Percentiles rank a stretch among this genome's conserved stretches.
phyloP scores from a whole-genome alignment of 768 basidiomycete genomes.

The Coprinopsis strossmayeri region DNA sequence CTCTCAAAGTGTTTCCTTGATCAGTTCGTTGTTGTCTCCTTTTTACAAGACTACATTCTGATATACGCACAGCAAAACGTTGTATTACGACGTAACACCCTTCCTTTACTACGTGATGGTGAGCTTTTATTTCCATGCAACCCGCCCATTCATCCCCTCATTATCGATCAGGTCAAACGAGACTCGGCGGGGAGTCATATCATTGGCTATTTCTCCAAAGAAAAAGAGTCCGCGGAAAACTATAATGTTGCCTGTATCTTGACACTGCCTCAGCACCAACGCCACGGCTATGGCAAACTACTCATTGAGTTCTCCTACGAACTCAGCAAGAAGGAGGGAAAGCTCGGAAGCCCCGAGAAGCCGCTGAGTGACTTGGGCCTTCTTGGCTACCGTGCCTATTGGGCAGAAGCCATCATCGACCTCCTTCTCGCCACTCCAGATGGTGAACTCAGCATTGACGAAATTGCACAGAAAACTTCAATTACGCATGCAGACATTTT shows the following conservation, averaged over 20 bases:
- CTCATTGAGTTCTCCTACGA: constrained; percentile 99
- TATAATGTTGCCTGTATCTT: constrained; percentile 99
- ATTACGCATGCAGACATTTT: constrained; percentile 96
- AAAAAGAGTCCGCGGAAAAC: constrained; percentile 96
- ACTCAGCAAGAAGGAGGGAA: constrained; percentile 92
- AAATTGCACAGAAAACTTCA: constrained; percentile 91
- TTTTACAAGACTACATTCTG: constrained; percentile 13
- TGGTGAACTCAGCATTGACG: constrained; percentile 86
- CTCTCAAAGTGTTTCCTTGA: constrained; percentile 98
- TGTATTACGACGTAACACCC: constrained; percentile 99
- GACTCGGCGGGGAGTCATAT: constrained; percentile 90
- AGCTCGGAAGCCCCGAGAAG: constrained; percentile 96
- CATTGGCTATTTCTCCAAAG: constrained; percentile 98
- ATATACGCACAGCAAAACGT: constrained; percentile 67
- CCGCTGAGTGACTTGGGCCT: constrained; percentile 93
- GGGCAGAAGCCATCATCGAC: constrained; percentile 96
- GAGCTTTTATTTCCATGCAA: constrained; percentile 18
- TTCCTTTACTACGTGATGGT: constrained; percentile 99
- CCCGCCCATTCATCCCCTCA: neutral
- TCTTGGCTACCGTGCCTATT: constrained; percentile 90
- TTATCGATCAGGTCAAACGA: constrained; percentile 52
- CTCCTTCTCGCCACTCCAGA: constrained; percentile 70
- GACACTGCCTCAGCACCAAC: constrained; percentile 97
- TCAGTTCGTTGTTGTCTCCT: constrained; percentile 55
- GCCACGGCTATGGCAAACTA: constrained; percentile 91